Conservation (phyloP, 2,329 filamentous ascomycete species). For the Trichoderma atroviride region DNA sequence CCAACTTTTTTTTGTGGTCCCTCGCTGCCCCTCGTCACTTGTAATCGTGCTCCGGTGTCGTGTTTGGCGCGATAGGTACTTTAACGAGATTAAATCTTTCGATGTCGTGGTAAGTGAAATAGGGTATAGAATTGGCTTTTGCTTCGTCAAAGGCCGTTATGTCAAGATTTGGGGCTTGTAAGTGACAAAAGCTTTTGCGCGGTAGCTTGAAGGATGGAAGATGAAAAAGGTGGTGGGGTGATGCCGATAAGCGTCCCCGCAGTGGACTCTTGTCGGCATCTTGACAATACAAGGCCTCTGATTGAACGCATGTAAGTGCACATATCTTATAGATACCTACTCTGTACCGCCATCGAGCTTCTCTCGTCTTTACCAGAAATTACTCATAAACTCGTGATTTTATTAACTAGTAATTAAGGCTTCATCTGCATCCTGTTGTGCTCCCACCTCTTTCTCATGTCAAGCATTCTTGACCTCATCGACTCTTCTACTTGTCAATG, state of each 20-base stretch:
- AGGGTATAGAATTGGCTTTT: not conserved
- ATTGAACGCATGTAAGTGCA: not conserved
- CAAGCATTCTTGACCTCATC: not conserved
- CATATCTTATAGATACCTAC: not conserved
- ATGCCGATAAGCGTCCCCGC: constrained; percentile 5
- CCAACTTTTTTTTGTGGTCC: not conserved
- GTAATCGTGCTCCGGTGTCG: not conserved
- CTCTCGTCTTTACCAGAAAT: not conserved
- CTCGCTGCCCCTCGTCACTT: constrained; percentile 7
- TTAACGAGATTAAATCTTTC: not conserved
- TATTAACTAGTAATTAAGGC: not conserved
- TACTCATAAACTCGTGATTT: not conserved
- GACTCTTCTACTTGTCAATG: constrained; percentile 35
- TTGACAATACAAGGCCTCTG: not conserved
- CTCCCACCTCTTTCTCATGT: not conserved
- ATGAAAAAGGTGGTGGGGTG: constrained; percentile 14
- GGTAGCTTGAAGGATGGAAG: not conserved
- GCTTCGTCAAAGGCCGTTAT: not conserved
- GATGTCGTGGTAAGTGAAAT: not conserved
- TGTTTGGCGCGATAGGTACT: not conserved
- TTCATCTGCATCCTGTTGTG: not conserved
- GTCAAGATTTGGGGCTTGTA: not conserved
- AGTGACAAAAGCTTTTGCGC: constrained; percentile 17
- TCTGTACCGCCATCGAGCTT: not conserved
- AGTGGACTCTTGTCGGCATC: not conserved